Evolutionary conservation across 2,329 filamentous ascomycete species (phyloP), one percentile per base, ranked within the genome.

Genomic region (Leptoxyphium fumago): DNA sequence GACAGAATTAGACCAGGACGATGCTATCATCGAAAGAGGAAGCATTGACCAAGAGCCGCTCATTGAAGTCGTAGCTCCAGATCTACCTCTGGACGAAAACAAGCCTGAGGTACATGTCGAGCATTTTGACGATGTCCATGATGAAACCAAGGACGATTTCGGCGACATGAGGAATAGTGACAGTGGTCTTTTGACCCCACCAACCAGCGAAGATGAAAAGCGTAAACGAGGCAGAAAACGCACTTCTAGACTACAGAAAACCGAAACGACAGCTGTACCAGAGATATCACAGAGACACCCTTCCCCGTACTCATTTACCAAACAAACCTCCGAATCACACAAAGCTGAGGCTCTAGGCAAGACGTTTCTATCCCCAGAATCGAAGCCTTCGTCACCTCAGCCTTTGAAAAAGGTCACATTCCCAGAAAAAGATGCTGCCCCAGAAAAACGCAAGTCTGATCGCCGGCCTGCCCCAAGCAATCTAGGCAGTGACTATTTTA

Each of bases 41-140:
- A 72, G 74, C 5, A 62, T 80, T 46, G 80, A 87, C 43, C 83
- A 88, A 55, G 64, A 78, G 21, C 78, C 77, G 10, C 67, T 87
- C 41, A 66, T 88, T 18, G 63, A 80, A 44, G 77, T 81, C 45
- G 73, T 82, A 11, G 21, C 21, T 26, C 52, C 50, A 46, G 57
- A 43, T 65, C 69, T 51, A 18, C 45, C 32, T n/a, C 39, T 40
- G 13, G 71, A 76, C 41, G 59, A 70, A 53, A 77, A 77, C 50
- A 26, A 26, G 7, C 32, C 32, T 15, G 4, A 36, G 32, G 3
- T 7, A 26, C 69, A 72, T 38, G 34, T 38, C 9, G 34, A n/a
- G 13, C 21, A 26, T 26, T 36, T 36, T 9, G 15, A 15, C 5
- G 15, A 15, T 4, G 5, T 13, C 11, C 32, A 36, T 15, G 32